Evolutionary conservation across 2,329 filamentous ascomycete genomes (phyloP), one percentile per base, ranked within the genome.

Genomic region (Beauveria australis): DNA sequence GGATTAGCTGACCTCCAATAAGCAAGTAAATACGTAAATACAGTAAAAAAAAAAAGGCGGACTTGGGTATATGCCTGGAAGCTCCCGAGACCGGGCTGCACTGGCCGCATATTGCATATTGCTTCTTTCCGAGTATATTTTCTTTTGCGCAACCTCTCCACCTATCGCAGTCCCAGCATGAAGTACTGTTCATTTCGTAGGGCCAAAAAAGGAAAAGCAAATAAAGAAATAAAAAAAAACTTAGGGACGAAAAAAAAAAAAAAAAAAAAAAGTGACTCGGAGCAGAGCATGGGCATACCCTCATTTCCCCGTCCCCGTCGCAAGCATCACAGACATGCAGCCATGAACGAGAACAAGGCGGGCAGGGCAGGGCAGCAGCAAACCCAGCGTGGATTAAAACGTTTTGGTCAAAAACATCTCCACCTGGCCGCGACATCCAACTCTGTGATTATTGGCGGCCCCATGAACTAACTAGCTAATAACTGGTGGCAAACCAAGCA

Each of bases 321-420:
- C 19, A 57, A 41, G 16, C 28, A 48, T 49, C 54, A 48, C 44
- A 57, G n/a, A 57, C 54, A 57, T 57, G 44, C 43, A 30, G 30
- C 54, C 44, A 49, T 9, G 54, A 55, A 28, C 18, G 28, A 48
- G 9, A 57, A 48, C 44, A 46, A 41, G 44, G 54, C 54, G 44
- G 54, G 33, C 54, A 49, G 30, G 44, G 44, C 53, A n/a, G n/a
- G n/a, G n/a, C n/a, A n/a, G n/a, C n/a, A 28, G 53, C 41, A 40
- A 47, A n/a, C 16, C 6, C 6, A 30, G 44, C 43, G 8, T n/a
- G 19, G 49, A 49, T 41, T 49, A 19, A 49, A 49, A 57, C 44
- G 44, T 49, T 57, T 44, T 30, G 53, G 44, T 49, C 53, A 28
- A 49, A 19, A 49, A 22, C 30, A 30, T 49, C 54, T 49, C 54